These are phyloP conservation scores for Cucurbita pepo DNA, from an alignment of 306 rosid genomes.

Conservation along the genomic window DNA sequence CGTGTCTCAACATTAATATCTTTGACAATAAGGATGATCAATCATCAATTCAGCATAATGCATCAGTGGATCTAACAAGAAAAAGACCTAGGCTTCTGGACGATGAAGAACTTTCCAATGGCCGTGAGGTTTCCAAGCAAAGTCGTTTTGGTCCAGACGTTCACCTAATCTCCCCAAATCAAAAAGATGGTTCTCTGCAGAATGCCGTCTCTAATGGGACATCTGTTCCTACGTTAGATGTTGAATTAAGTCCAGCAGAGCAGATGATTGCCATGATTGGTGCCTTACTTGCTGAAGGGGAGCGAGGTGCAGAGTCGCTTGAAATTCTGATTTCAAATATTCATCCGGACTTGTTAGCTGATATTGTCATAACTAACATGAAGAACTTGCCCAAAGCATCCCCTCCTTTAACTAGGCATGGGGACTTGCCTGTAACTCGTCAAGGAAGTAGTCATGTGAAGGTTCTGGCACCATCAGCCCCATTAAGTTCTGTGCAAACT, in stretches of 20 bases:
- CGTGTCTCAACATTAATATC: slow-evolving; percentile 5
- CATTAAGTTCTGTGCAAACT: slow-evolving; percentile 44
- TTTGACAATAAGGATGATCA: slow-evolving; percentile 51
- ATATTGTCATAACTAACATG: slow-evolving; percentile 94
- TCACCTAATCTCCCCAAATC: slow-evolving; percentile 27
- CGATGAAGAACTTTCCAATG: slow-evolving; percentile 52
- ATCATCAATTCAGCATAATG: slow-evolving; percentile 38
- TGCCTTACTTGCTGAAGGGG: slow-evolving; percentile 98
- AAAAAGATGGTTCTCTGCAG: slow-evolving; percentile 41
- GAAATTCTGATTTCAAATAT: slow-evolving; percentile 77
- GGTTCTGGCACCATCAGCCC: slow-evolving; percentile 28
- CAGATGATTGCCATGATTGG: slow-evolving; percentile 95
- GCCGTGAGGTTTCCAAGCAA: slow-evolving; percentile 56
- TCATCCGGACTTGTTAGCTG: slow-evolving; percentile 95
- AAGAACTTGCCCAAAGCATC: slow-evolving; percentile 72
- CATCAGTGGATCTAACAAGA: slow-evolving; percentile 45
- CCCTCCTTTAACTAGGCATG: slow-evolving; percentile 54
- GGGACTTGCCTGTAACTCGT: slow-evolving; percentile 33
- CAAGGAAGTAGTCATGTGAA: slow-evolving; percentile 39
- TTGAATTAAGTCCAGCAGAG: slow-evolving; percentile 69
- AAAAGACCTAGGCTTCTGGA: slow-evolving; percentile 52
- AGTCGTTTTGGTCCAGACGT: slow-evolving; percentile 42
- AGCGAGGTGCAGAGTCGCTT: slow-evolving; percentile 91
- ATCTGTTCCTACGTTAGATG: slow-evolving; percentile 42
- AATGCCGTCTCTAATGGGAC: slow-evolving; percentile 42